These are phyloP conservation scores for Bauhinia variegata DNA, from an alignment of 306 rosid species.

Conservation along the genomic window DNA sequence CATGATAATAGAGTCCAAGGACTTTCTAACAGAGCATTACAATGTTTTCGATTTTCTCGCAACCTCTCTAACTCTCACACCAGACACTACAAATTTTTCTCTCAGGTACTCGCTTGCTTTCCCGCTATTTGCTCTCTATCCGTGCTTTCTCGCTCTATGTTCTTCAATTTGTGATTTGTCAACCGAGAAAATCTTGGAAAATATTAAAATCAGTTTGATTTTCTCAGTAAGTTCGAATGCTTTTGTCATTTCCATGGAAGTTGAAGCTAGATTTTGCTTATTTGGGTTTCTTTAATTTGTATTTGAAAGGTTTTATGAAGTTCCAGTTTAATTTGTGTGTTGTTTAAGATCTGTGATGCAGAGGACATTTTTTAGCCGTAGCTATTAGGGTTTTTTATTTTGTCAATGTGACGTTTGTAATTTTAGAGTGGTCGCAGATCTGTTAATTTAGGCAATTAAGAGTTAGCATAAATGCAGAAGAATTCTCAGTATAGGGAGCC, in stretches of 20 bases:
- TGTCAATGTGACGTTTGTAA: too few species aligned
- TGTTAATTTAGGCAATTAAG: constrained; percentile 32
- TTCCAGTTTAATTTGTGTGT: constrained; percentile 34
- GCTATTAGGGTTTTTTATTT: constrained; percentile 44
- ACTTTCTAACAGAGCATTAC: constrained; percentile 29
- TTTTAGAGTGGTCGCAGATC: constrained; percentile 63
- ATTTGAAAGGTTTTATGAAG: constrained; percentile 22
- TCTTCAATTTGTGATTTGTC: constrained; percentile 28
- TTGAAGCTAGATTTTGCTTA: constrained; percentile 2
- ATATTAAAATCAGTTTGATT: neutral
- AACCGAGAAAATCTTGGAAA: neutral
- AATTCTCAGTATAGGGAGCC: constrained; percentile 60
- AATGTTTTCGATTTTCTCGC: constrained; percentile 39
- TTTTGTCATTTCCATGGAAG: neutral
- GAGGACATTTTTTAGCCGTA: constrained; percentile 22
- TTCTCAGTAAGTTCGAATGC: constrained; percentile 14
- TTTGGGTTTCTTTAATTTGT: neutral
- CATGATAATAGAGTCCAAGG: constrained; percentile 28
- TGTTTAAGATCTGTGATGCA: constrained; percentile 48
- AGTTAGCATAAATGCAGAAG: constrained; percentile 63
- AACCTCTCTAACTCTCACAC: constrained; percentile 37
- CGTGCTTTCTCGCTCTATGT: neutral
- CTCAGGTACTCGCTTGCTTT: constrained; percentile 33
- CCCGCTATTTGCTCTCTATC: constrained; percentile 32
- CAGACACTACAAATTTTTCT: constrained; percentile 37